phyloP scores from a whole-genome alignment of 495 filamentous ascomycete genomes.

The Penicillium macrosclerotiorum region DNA sequence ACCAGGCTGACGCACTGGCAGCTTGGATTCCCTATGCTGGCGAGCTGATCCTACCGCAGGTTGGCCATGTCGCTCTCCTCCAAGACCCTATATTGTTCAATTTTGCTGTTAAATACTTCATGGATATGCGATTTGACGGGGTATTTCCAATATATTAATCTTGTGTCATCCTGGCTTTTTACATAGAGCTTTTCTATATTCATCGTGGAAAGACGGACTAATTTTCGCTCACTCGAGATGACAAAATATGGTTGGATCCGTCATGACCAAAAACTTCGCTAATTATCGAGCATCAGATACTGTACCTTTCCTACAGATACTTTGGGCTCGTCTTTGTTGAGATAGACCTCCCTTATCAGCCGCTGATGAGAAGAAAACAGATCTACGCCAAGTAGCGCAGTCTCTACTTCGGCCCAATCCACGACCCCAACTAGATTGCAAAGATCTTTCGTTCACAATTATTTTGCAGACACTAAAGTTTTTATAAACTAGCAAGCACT shows the following conservation, averaged over 20 bases:
- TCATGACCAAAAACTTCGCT: no score
- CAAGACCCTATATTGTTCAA: neutral
- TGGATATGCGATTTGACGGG: neutral
- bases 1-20: neutral
- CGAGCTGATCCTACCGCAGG: neutral
- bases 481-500: conserved; percentile 37
- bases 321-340: no score
- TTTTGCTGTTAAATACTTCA: conserved; percentile 1
- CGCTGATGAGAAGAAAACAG: conserved; percentile 34
- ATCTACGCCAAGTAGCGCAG: conserved; percentile 38
- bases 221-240: no score
- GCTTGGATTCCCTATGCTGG: conserved; percentile 1
- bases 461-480: conserved; percentile 39
- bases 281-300: no score
- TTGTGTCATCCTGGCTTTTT: no score
- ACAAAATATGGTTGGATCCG: neutral
- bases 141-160: neutral
- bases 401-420: conserved; percentile 39
- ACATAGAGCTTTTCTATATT: no score
- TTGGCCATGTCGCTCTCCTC: neutral
- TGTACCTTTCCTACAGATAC: no score
- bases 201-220: no score
- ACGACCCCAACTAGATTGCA: conserved; percentile 38
- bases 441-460: conserved; percentile 31
- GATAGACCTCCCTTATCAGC: conserved; percentile 31